phyloP scores from a whole-genome alignment of 441 rosid genomes.

The Biscutella auriculata region DNA sequence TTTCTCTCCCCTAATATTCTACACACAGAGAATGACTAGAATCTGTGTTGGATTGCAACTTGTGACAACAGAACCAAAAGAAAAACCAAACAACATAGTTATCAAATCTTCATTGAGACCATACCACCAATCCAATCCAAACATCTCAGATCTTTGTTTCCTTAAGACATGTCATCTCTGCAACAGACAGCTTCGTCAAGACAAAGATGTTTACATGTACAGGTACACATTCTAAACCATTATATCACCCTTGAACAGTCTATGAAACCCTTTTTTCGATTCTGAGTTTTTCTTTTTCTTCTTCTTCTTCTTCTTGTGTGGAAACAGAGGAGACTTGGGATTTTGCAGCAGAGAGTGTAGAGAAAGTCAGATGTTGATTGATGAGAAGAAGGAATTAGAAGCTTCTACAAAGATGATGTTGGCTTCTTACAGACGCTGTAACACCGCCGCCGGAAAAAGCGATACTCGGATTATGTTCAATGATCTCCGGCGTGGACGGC shows the following conservation, averaged over 20 bases:
- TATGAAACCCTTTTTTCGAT: background rate
- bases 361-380: conserved; percentile 46
- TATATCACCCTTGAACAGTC: background rate
- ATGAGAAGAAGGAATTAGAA: conserved; percentile 48
- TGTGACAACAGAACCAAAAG: conserved; percentile 25
- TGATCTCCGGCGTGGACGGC: conserved; percentile 30
- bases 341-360: conserved; percentile 74
- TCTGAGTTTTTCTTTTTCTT: background rate
- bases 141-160: conserved; percentile 26
- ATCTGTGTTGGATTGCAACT: conserved; percentile 44
- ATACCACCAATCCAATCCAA: background rate
- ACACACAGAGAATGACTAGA: conserved; percentile 12
- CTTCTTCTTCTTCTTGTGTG: too few species aligned
- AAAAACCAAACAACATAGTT: conserved; percentile 28
- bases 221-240: conserved; percentile 36
- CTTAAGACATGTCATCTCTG: conserved; percentile 60
- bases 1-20: background rate
- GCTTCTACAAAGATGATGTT: conserved; percentile 30
- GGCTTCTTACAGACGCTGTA: conserved; percentile 30
- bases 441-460: conserved; percentile 18
- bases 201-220: conserved; percentile 77
- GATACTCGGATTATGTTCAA: conserved; percentile 26
- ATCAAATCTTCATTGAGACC: conserved; percentile 28
- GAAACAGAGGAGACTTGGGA: conserved; percentile 59
- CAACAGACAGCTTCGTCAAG: conserved; percentile 31